Base-by-base conservation (phyloP, 2,329 filamentous ascomycete genomes). In the Chrysoporthe cubensis region DNA sequence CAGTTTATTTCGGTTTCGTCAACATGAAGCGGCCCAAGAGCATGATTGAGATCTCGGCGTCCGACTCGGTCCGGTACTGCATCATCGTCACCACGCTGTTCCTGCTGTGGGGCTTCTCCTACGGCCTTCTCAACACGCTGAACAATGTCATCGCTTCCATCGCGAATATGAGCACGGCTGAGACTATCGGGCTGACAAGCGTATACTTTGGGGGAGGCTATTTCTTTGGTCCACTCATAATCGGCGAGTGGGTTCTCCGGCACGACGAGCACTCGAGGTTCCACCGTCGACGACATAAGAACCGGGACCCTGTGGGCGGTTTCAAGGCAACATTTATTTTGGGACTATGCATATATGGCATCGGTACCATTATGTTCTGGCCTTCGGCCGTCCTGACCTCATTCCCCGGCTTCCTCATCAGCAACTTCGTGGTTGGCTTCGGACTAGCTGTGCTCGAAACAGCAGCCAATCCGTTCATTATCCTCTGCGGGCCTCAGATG, bases 51-150 rank as follows among this genome's bases (percentile, higher is more conserved):
- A 87, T 88, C 66, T 88, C 86, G 1, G 83, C 83, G 1, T 76
- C 79, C 13, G 90, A 94, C 70, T 91, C 90, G 0, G 80, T 91
- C 71, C 91, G 89, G 71, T 92, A 93, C 71, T 90, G 91, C 74
- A 84, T 86, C 18, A 83, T 93, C 71, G 93, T 96, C 32, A 92
- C 91, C 1, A 85, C 94, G 7, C 82, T 97, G 0, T 97, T 97
- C 79, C 89, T 97, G 71, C 81, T 97, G 2, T 97, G 93, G 94
- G 94, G 94, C 0, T 91, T 97, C 67, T 94, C 93, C 0, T 97
- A 97, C 73, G 94, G 94, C 0, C 84, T 97, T 1, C 82, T 97
- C 3, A 93, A 96, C 74, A 91, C 90, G 0, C 85, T 97, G 40
- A 97, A 97, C 76, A 85, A 84, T 26, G 88, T 88, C 34, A 89